phyloP scores from a whole-genome alignment of 441 rosid genomes.

The Pelargonium citronellum region DNA sequence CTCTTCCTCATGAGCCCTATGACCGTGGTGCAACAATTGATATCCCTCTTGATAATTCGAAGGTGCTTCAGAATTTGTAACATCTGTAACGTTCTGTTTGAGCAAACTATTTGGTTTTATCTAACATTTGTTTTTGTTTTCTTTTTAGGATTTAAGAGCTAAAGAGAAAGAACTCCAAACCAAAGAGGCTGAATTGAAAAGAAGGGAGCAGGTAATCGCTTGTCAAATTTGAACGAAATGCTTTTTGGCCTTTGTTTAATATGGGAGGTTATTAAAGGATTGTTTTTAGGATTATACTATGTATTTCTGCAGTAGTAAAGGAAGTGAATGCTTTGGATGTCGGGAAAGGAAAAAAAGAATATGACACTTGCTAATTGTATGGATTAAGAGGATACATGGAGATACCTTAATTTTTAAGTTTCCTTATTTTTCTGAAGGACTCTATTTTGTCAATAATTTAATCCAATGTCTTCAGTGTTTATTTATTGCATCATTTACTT shows the following conservation, averaged over 20 bases:
- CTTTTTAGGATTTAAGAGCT: constrained; percentile 60
- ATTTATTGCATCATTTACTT: neutral
- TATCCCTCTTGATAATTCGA: constrained; percentile 71
- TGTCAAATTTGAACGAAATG: neutral
- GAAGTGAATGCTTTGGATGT: neutral
- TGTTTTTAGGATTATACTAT: neutral
- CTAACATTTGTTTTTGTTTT: neutral
- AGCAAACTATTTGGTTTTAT: constrained; percentile 6
- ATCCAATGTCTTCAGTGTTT: neutral
- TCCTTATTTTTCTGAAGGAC: neutral
- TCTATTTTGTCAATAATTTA: neutral
- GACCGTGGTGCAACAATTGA: constrained; percentile 85
- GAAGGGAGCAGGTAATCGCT: constrained; percentile 65
- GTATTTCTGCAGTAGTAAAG: neutral
- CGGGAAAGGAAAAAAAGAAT: neutral
- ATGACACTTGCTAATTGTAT: neutral
- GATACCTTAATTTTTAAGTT: neutral
- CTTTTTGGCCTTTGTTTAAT: neutral
- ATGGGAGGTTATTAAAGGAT: neutral
- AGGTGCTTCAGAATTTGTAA: constrained; percentile 35
- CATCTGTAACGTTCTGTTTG: constrained; percentile 8
- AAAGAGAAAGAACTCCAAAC: constrained; percentile 90
- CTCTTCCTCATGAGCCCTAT: constrained; percentile 95
- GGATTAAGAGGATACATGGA: neutral
- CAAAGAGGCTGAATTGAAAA: constrained; percentile 82